These are phyloP conservation scores for Ilex aquifolium DNA, from an alignment of 257 asterid species.

Conservation along the genomic window DNA sequence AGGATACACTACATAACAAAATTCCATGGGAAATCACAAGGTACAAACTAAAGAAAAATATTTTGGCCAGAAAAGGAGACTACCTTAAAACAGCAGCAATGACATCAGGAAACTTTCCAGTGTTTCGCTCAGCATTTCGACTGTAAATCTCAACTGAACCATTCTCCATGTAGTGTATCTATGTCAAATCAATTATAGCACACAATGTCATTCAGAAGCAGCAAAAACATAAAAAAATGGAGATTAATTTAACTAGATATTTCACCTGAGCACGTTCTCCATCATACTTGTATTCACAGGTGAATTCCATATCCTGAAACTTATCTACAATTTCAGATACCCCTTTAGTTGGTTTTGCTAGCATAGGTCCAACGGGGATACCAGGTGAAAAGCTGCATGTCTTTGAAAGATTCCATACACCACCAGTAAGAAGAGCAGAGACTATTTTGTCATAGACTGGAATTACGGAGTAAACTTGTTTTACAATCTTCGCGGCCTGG, in stretches of 20 bases:
- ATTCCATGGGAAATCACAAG: background rate
- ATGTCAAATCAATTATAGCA: conserved; percentile 19
- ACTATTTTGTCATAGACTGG: conserved; percentile 84
- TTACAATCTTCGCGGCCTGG: conserved; percentile 89
- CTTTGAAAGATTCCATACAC: conserved; percentile 89
- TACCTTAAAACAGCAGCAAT: conserved; percentile 76
- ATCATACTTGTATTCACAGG: conserved; percentile 97
- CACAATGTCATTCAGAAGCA: conserved; percentile 1
- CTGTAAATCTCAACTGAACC: conserved; percentile 95
- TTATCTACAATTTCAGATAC: conserved; percentile 92
- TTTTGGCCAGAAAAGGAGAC: conserved; percentile 7
- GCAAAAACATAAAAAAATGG: background rate
- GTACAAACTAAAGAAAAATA: conserved; percentile 3
- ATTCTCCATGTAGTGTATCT: conserved; percentile 83
- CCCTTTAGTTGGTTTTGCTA: conserved; percentile 95
- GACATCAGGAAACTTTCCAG: conserved; percentile 96
- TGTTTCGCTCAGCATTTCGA: conserved; percentile 90
- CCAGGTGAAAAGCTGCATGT: conserved; percentile 83
- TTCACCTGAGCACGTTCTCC: conserved; percentile 98
- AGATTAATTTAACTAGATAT: background rate
- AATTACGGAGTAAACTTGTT: conserved; percentile 83
- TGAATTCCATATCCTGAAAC: conserved; percentile 82
- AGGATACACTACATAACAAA: no score
- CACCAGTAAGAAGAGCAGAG: conserved; percentile 79
- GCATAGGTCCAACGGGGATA: conserved; percentile 94